phyloP scores from a whole-genome alignment of 2,329 filamentous ascomycete species.

The Penicillium freii region DNA sequence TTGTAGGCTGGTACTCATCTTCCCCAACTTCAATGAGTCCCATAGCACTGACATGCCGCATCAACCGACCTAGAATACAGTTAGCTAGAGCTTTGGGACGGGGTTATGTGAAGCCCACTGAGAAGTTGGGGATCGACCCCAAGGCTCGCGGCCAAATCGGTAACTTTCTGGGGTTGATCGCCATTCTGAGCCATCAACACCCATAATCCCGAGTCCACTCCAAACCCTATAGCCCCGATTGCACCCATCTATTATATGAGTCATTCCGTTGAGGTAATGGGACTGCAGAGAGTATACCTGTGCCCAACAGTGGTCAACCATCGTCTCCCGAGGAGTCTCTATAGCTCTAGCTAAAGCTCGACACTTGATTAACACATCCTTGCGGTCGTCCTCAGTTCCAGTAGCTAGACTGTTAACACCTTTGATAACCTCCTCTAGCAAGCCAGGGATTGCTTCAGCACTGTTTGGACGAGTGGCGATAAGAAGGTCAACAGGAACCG shows the following conservation, averaged over 20 bases:
- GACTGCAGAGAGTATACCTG: not conserved
- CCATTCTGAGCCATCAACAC: constrained; percentile 7
- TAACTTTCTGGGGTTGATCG: constrained; percentile 5
- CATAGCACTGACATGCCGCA: constrained; percentile 31
- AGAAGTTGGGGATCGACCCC: constrained; percentile 16
- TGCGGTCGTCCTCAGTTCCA: not conserved
- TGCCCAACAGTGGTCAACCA: constrained; percentile 11
- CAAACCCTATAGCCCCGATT: constrained; percentile 1
- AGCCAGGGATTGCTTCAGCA: not conserved
- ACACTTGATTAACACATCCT: not conserved
- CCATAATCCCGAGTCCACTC: constrained; percentile 8
- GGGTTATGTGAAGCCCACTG: constrained; percentile 9
- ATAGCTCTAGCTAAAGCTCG: constrained; percentile 6
- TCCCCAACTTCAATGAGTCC: not conserved
- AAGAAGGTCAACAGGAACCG: not conserved
- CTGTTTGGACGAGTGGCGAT: not conserved
- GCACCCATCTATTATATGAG: not conserved
- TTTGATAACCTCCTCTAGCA: constrained; percentile 1
- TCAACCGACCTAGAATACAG: constrained; percentile 24
- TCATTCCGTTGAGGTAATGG: not conserved
- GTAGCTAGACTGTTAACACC: not conserved
- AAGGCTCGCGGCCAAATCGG: not conserved
- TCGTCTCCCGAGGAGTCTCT: constrained; percentile 16
- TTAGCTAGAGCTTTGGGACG: not conserved
- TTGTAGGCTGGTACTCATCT: constrained; percentile 1